phyloP scores from a whole-genome alignment of 331 rosid genomes.

The Dryas integrifolia region DNA sequence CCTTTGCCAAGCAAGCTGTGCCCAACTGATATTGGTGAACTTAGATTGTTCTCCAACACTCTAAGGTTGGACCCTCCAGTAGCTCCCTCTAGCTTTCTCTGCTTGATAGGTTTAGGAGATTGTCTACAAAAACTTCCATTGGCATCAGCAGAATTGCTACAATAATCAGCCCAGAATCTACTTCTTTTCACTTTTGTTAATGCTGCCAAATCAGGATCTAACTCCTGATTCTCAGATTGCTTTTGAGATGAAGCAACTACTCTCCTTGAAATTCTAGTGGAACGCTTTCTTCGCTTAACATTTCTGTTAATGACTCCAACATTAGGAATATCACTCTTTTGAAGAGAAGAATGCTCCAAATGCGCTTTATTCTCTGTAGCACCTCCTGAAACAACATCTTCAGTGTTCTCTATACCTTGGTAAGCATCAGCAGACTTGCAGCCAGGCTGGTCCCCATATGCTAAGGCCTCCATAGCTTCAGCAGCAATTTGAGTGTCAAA shows the following conservation, averaged over 20 bases:
- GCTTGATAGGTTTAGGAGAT: conserved; percentile 21
- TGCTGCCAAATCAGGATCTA: conserved; percentile 30
- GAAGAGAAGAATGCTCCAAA: conserved; percentile 21
- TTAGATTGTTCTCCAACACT: conserved; percentile 17
- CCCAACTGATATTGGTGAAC: conserved; percentile 11
- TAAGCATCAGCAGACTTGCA: conserved; percentile 22
- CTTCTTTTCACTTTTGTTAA: conserved; percentile 25
- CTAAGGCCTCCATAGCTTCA: conserved; percentile 71
- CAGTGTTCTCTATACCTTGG: conserved; percentile 25
- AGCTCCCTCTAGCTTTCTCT: conserved; percentile 11
- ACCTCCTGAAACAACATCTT: conserved; percentile 25
- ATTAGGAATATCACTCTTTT: conserved; percentile 18
- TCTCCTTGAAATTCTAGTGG: conserved; percentile 38
- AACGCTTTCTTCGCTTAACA: conserved; percentile 35
- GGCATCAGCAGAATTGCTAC: conserved; percentile 18
- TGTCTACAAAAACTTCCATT: conserved; percentile 26
- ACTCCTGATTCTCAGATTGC: conserved; percentile 28
- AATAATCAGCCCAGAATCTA: conserved; percentile 26
- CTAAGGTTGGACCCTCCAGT: conserved; percentile 4
- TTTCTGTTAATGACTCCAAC: conserved; percentile 23
- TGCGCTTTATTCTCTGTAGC: conserved; percentile 24
- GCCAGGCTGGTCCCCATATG: conserved; percentile 29
- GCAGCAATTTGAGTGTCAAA: conserved; percentile 78
- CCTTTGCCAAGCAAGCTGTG: conserved; percentile 25
- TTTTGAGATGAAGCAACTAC: conserved; percentile 29